A percentile compares a stretch with the other conserved stretches of the same genome.
These are phyloP conservation scores for Poteriospumella lacustris DNA, from an alignment of 108 stramenopile genomes.

Conservation along the genomic window DNA sequence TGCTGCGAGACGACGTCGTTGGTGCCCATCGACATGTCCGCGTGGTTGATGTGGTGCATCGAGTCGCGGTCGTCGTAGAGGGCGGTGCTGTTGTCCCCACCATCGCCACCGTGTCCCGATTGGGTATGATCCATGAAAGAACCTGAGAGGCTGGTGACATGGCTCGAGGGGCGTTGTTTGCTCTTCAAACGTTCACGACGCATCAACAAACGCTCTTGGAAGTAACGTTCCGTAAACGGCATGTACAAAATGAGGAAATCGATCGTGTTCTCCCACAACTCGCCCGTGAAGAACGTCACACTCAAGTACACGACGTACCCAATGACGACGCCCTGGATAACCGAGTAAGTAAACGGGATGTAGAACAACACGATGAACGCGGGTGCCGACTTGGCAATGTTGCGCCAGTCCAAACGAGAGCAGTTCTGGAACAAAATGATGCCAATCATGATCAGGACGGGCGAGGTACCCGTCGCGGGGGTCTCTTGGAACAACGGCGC, in stretches of 20 bases:
- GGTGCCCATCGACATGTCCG: neutral
- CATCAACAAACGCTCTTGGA: neutral
- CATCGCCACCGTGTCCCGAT: neutral
- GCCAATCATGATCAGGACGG: constrained; percentile 22
- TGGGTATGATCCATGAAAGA: neutral
- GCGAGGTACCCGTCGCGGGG: constrained; percentile 6
- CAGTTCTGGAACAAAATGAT: constrained; percentile 19
- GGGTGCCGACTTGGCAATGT: neutral
- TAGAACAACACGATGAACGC: constrained; percentile 17
- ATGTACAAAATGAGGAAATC: neutral
- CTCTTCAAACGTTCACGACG: neutral
- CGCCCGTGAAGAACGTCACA: neutral
- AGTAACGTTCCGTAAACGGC: neutral
- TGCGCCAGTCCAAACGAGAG: constrained; percentile 1
- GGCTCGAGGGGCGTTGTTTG: neutral
- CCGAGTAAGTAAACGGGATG: constrained; percentile 22
- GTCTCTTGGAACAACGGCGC: neutral
- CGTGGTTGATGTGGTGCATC: neutral
- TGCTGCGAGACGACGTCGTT: no score
- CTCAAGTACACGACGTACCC: constrained; percentile 18
- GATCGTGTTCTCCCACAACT: neutral
- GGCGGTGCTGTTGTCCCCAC: neutral
- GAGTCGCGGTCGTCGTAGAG: neutral
- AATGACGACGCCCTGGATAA: constrained; percentile 22
- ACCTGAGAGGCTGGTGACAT: neutral